These are phyloP conservation scores for Fomes fomentarius DNA, from an alignment of 1,284 basidiomycete genomes.

Conservation along the genomic window DNA sequence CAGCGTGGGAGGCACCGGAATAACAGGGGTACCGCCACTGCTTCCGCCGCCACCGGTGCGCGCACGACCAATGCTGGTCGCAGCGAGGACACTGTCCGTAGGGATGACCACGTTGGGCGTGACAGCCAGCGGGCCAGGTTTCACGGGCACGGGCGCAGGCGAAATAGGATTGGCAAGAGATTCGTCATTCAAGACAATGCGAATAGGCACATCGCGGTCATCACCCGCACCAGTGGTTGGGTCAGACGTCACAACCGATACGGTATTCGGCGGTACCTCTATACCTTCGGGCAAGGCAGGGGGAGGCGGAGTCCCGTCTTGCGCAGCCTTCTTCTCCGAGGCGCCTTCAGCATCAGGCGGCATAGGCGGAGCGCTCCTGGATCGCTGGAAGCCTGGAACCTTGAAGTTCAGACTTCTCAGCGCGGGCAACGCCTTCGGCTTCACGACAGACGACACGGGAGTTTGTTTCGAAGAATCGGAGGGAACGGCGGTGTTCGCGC, in stretches of 20 bases:
- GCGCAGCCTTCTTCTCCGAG: conserved; percentile 17
- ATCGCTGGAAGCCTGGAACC: conserved; percentile 37
- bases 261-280: neutral
- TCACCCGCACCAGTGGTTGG: conserved; percentile 1
- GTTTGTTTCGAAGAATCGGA: conserved; percentile 25
- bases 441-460: conserved; percentile 36
- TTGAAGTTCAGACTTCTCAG: conserved; percentile 30
- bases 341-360: conserved; percentile 35
- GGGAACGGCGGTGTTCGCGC: conserved; percentile 4
- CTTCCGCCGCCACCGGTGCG: conserved; percentile 6
- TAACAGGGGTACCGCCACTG: conserved; percentile 7
- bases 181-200: conserved; percentile 3
- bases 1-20: conserved; percentile 16
- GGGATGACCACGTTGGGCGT: conserved; percentile 5
- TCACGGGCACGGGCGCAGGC: neutral
- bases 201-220: neutral
- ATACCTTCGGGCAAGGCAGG: conserved; percentile 20
- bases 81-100: conserved; percentile 6
- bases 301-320: neutral
- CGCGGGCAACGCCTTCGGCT: conserved; percentile 45
- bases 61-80: conserved; percentile 13
- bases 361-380: conserved; percentile 61
- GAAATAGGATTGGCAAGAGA: neutral
- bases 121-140: neutral
- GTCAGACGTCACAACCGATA: neutral